A percentile compares a stretch with the other conserved stretches of the same genome.
Conservation (phyloP, 2,329 filamentous ascomycete genomes). For the Sporothrix schenckii region DNA sequence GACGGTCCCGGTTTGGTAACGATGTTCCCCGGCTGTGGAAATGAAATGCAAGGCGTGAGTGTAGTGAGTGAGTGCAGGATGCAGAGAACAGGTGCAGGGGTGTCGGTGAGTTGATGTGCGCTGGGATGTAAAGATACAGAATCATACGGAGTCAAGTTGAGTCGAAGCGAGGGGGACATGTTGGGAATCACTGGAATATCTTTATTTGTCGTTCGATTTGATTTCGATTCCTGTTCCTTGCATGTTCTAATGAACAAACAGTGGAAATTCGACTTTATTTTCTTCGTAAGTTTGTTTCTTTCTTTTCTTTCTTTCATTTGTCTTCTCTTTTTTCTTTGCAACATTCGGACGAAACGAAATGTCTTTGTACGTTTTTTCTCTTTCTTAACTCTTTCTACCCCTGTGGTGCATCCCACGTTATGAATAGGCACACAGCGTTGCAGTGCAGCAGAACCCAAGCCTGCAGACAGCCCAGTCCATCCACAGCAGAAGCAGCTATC, state of each 20-base stretch:
- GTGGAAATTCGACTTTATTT: background rate
- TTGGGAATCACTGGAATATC: no score
- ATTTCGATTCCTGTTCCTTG: background rate
- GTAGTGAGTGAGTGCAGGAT: background rate
- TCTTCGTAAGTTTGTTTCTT: background rate
- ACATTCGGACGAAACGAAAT: no score
- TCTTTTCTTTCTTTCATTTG: background rate
- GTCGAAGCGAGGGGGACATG: no score
- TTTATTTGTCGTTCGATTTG: background rate
- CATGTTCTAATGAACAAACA: background rate
- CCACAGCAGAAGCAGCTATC: background rate
- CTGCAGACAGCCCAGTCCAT: background rate
- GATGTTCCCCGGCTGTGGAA: constrained; percentile 18
- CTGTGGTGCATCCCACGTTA: background rate
- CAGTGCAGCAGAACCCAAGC: constrained; percentile 3
- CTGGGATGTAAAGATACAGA: background rate
- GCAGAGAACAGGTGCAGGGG: background rate
- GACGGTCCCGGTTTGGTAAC: background rate
- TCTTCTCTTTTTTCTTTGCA: background rate
- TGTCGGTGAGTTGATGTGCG: background rate
- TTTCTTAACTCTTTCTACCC: background rate
- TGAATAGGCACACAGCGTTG: constrained; percentile 22
- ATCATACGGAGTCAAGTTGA: no score
- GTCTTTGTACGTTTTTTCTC: background rate
- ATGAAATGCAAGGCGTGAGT: background rate